A percentile compares a stretch with the other conserved stretches of the same genome.
These are phyloP conservation scores for Lanmaoa rubissima DNA, from an alignment of 768 basidiomycete genomes.

Conservation along the genomic window DNA sequence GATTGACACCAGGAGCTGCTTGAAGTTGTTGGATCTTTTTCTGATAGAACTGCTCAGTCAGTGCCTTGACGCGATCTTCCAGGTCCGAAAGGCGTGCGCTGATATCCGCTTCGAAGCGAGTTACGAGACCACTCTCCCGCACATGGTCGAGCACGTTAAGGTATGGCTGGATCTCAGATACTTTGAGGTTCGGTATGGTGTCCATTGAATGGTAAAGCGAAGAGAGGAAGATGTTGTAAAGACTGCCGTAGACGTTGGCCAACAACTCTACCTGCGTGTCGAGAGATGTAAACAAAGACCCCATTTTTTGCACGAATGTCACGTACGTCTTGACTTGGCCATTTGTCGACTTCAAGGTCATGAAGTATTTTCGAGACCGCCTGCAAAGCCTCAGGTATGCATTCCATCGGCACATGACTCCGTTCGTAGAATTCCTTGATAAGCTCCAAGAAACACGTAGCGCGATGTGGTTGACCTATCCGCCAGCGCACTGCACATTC, in stretches of 20 bases:
- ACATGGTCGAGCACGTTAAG: constrained; percentile 70
- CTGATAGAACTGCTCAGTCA: constrained; percentile 61
- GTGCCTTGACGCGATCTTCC: constrained; percentile 57
- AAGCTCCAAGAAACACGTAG: constrained; percentile 77
- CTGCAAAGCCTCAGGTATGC: constrained; percentile 85
- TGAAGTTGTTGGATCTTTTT: constrained; percentile 62
- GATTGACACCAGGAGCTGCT: constrained; percentile 71
- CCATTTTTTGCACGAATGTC: neutral
- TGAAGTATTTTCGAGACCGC: constrained; percentile 67
- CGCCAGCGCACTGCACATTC: constrained; percentile 92
- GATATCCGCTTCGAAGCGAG: constrained; percentile 72
- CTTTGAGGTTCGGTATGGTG: constrained; percentile 68
- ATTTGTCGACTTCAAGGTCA: constrained; percentile 69
- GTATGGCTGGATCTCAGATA: constrained; percentile 62
- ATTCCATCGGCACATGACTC: constrained; percentile 90
- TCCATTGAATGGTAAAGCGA: constrained; percentile 84
- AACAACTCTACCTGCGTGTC: constrained; percentile 61
- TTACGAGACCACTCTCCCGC: constrained; percentile 65
- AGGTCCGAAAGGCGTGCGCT: constrained; percentile 64
- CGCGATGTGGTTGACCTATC: constrained; percentile 75
- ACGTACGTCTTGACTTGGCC: constrained; percentile 83
- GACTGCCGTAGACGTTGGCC: constrained; percentile 60
- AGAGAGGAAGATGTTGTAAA: constrained; percentile 87
- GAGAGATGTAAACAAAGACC: constrained; percentile 5
- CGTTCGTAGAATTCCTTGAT: constrained; percentile 86